Percentiles rank a stretch among this genome's conserved stretches.
Evolutionary conservation across 202 grass and related monocot genomes (phyloP).

Genomic region (Tripidium arundinaceum): DNA sequence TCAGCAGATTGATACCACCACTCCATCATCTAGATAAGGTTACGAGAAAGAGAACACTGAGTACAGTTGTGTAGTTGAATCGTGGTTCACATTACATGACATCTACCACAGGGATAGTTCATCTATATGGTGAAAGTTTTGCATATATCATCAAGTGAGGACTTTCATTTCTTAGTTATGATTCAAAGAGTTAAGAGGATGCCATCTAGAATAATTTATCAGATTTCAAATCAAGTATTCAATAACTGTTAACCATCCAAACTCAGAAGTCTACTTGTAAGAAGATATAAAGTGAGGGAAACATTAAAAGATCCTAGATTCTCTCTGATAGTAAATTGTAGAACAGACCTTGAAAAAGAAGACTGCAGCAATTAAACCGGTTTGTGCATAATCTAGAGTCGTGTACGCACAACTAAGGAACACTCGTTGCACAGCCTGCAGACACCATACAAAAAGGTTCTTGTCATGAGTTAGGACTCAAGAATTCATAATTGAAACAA

Average conservation of each 20-base stretch:
- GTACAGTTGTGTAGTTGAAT: background rate
- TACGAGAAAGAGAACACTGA: constrained; percentile 25
- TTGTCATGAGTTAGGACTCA: background rate
- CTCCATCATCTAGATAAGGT: constrained; percentile 89
- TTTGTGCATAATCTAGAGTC: constrained; percentile 94
- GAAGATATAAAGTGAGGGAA: constrained; percentile 29
- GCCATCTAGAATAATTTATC: background rate
- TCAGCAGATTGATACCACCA: constrained; percentile 99
- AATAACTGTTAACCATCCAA: background rate
- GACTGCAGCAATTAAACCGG: constrained; percentile 92
- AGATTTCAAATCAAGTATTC: background rate
- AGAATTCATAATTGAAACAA: constrained; percentile 20
- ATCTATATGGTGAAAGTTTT: background rate
- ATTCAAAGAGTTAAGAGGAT: background rate
- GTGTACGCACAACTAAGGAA: constrained; percentile 77
- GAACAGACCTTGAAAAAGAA: constrained; percentile 98
- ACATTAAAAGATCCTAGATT: background rate
- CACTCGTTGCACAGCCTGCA: constrained; percentile 77
- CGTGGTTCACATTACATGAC: constrained; percentile 13
- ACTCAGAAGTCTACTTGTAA: background rate
- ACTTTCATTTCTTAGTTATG: background rate
- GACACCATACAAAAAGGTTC: constrained; percentile 24
- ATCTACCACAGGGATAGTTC: background rate
- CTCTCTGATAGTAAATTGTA: background rate
- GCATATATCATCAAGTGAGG: background rate